phyloP scores from a whole-genome alignment of 345 rosid species.

The Excoecaria agallocha region DNA sequence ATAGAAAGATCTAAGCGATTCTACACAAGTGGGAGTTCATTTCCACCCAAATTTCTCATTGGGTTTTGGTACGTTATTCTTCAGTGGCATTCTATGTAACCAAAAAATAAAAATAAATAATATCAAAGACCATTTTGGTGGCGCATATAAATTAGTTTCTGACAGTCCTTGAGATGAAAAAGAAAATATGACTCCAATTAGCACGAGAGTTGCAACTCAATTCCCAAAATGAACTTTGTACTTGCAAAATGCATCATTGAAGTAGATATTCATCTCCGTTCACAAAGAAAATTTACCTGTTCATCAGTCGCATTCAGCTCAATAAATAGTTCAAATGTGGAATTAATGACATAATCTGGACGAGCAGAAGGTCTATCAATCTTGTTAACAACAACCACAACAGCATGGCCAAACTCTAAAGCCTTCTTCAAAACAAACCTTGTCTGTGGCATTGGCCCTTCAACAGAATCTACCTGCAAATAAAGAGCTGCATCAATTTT shows the following conservation, averaged over 20 bases:
- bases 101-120: not conserved
- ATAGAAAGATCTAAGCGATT: not conserved
- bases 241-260: constrained; percentile 1
- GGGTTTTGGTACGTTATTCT: not conserved
- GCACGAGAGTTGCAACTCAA: not conserved
- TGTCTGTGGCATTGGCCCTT: constrained; percentile 99
- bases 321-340: constrained; percentile 94
- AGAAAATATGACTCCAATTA: not conserved
- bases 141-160: not conserved
- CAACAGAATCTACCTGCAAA: constrained; percentile 91
- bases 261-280: constrained; percentile 81
- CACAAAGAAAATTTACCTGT: constrained; percentile 50
- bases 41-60: not conserved
- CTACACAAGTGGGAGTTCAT: not conserved
- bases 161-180: not conserved
- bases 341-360: constrained; percentile 85
- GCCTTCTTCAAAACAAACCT: constrained; percentile 97
- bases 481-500: constrained; percentile 5
- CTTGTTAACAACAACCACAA: constrained; percentile 96
- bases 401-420: constrained; percentile 89
- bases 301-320: constrained; percentile 96
- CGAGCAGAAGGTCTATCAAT: constrained; percentile 96
- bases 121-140: constrained; percentile 2
- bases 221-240: not conserved
- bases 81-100: constrained; percentile 5